phyloP scores from a whole-genome alignment of 805 yeast genomes.

The Starmerella stigmatis region DNA sequence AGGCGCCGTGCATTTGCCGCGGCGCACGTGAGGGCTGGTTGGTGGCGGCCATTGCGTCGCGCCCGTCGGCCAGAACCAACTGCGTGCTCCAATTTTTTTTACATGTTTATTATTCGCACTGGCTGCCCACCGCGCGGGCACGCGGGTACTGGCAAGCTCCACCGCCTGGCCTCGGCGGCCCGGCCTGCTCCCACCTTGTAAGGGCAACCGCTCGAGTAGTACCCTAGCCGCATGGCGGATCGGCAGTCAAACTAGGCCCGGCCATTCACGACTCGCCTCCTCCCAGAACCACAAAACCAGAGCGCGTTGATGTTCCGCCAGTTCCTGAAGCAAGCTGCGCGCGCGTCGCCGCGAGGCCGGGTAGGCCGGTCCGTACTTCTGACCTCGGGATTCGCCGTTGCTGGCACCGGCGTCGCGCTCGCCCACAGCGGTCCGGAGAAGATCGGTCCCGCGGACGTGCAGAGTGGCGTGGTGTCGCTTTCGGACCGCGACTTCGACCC shows the following conservation, averaged over 20 bases:
- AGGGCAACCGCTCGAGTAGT: too few species aligned
- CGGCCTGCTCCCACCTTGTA: too few species aligned
- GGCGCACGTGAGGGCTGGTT: background rate
- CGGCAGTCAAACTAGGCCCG: too few species aligned
- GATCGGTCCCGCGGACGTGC: background rate
- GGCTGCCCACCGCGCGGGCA: too few species aligned
- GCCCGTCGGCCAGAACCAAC: background rate
- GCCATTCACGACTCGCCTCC: background rate
- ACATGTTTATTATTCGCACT: too few species aligned
- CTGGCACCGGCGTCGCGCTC: constrained; percentile 3
- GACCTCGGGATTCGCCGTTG: background rate
- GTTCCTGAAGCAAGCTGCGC: background rate
- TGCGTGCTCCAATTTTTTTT: too few species aligned
- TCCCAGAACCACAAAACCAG: background rate
- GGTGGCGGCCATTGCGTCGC: background rate
- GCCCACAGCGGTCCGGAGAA: constrained; percentile 4
- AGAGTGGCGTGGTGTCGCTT: constrained; percentile 5
- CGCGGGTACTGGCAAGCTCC: too few species aligned
- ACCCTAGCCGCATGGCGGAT: too few species aligned
- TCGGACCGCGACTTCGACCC: constrained; percentile 1
- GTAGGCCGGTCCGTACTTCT: background rate
- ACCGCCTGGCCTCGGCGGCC: too few species aligned
- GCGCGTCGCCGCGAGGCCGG: background rate
- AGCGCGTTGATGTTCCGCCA: background rate
- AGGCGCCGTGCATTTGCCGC: too few species aligned